Base-by-base conservation (phyloP, 2,329 filamentous ascomycete genomes). In the Ophiobolus disseminans region DNA sequence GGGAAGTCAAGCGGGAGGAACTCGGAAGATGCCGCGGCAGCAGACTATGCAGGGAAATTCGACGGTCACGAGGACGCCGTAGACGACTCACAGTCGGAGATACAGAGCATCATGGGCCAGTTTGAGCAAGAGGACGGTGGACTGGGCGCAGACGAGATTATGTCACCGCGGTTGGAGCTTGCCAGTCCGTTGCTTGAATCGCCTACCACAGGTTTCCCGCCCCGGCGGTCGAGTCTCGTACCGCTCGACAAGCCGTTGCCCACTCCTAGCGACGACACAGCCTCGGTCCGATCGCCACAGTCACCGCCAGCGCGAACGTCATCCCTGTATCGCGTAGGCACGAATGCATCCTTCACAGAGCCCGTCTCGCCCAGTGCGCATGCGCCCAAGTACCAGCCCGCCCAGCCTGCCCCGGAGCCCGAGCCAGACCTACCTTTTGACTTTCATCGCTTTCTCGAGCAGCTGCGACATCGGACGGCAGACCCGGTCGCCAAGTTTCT, bases 91-190 rank as follows among this genome's bases (percentile, higher is more conserved):
- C 84, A 85, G 50, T 87, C 88, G 5, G 94, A 99, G 76, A 97
- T 99, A 51, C 90, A 97, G 74, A 96, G 84, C 69, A 97, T 99
- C 70, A 97, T 99, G 90, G 90, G 91, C 55, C 94, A 97, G 74
- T 97, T 97, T 63, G 87, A 88, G 60, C 86, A 90, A 66, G 85
- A 85, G 40, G 85, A 85, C 21, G 85, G 86, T 41, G 89, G 86
- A 0, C 88, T 86, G 1, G 87, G 82, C 4, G 85, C 83, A 53
- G 87, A 93, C 40, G 90, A 95, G 72, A 91, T 96, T 67, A 96
- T 96, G 91, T 96, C 91, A 54, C 91, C 91, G 4, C 83, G 90
- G 22, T 74, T 96, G 34, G 91, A 93, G 72, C 82, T 93, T 50
- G 85, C 90, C n/a, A 88, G 88, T 22, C 90, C 92, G 5, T 82